Evolutionary conservation across 2,329 filamentous ascomycete genomes (phyloP), one percentile per base, ranked within the genome.

Genomic region (Colletotrichum sp.): DNA sequence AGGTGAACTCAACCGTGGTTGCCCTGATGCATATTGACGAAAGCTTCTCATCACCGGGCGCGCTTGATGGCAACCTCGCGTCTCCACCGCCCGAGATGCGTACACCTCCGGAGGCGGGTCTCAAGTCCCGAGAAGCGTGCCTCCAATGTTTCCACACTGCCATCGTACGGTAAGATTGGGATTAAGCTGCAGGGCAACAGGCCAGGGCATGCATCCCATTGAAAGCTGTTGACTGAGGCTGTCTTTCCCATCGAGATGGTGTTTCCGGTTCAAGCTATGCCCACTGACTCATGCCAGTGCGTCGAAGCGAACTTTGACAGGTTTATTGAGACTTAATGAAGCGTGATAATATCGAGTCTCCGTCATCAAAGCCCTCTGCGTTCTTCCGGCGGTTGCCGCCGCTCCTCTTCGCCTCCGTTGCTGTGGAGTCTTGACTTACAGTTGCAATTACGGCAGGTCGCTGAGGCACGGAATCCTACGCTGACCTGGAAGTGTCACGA

Each of bases 21-120:
- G 63, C 70, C 57, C 57, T 69, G 73, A 73, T 65, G 73, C 32
- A 64, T 60, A 59, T 73, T 65, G 73, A 76, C 73, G 73, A 72
- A 73, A 69, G 64, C 59, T 73, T 68, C 73, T 65, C 73, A 76
- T 76, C 64, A 73, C 70, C 59, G 39, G 73, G 49, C 64, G 70
- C 73, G 55, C 59, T 63, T 36, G 28, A 73, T 34, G 34, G 69
- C 16, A 24, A 52, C 63, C 30, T 72, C 39, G 59, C 44, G 70
- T 64, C 70, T 64, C 69, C 69, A 76, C 70, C 57, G 44, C 44
- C 55, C 55, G 63, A 72, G 55, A 39, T 59, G 34, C 59, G 30
- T 28, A 55, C 49, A 32, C 52, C 18, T 30, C 62, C 39, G 52
- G 63, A 59, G 55, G 62, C 69, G 62, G 72, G 39, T 49, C 57